A percentile compares a stretch with the other conserved stretches of the same genome.
Conservation (phyloP, 805 yeast genomes). For the Monosporozyma yasuniensis region DNA sequence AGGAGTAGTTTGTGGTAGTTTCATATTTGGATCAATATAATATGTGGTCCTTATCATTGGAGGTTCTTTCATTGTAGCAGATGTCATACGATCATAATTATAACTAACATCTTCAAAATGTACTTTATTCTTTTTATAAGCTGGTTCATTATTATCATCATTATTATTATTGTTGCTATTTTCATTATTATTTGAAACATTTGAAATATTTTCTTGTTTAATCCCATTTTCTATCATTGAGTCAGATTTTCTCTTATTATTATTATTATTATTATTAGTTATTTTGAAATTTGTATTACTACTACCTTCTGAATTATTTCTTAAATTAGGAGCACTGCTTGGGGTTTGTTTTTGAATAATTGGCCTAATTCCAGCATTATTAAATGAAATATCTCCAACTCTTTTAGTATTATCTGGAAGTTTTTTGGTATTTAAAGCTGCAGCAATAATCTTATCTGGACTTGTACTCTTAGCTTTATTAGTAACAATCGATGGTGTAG, state of each 20-base stretch:
- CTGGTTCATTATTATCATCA: not conserved
- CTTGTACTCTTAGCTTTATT: not conserved
- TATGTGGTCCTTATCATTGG: not conserved
- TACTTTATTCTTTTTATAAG: conserved; percentile 1
- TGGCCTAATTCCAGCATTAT: not conserved
- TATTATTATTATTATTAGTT: not conserved
- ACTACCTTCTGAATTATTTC: not conserved
- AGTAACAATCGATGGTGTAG: not conserved
- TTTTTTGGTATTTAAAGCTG: not conserved
- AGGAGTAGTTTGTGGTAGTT: conserved; percentile 10
- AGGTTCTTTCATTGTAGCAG: not conserved
- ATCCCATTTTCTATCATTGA: not conserved
- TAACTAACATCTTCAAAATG: conserved; percentile 2
- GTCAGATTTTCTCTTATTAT: not conserved
- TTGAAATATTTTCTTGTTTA: not conserved
- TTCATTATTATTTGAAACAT: not conserved
- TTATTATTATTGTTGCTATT: too few species aligned
- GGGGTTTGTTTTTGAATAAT: not conserved
- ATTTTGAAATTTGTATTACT: not conserved
- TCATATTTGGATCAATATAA: conserved; percentile 2
- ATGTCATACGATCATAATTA: not conserved
- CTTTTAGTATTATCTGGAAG: not conserved
- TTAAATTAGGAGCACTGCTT: not conserved
- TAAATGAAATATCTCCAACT: not conserved
- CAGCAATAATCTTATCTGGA: not conserved